Evolutionary conservation across 768 basidiomycete species (phyloP), one percentile per base, ranked within the genome.

Genomic region (Candolleomyces efflorescens): DNA sequence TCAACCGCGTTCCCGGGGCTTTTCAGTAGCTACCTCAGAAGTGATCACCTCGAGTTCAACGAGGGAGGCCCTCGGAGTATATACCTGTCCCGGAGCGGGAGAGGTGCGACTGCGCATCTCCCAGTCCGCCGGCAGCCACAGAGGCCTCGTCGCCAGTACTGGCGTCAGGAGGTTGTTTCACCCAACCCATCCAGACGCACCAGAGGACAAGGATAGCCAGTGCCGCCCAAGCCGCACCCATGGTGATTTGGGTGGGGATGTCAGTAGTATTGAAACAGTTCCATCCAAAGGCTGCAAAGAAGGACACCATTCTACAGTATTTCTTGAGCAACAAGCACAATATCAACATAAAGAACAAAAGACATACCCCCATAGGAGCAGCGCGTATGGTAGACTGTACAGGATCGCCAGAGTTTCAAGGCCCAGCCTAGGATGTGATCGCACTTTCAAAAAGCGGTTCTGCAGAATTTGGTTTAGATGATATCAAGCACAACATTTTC

Each of bases 321-420:
- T 9, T 17, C 27, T 32, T 7, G 13, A 58, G n/a, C 12, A 9
- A 5, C 37, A n/a, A 6, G 46, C 45, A 11, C 23, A n/a, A 26
- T 23, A 11, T 18, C 41, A 18, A 22, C n/a, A 12, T 5, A n/a
- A 7, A 23, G 4, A 9, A 20, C 10, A n/a, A n/a, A 22, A 9
- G 26, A 24, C 67, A 54, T 48, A 66, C 69, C 63, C 67, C 67
- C 67, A 70, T 55, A 68, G 63, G 18, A 70, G 63, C n/a, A 68
- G 60, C 5, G 66, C 64, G 51, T 68, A 70, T 1, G 69, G 69
- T 9, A 70, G 59, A 37, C 67, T 66, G 54, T 68, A 65, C 51
- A 70, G 49, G 27, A 68, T 65, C n/a, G 69, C 67, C 26, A 70
- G 58, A 36, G 61, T 59, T 48, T 66, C 65, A 12, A 66, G 59